Conservation (phyloP, 169 alveolate genomes). For the Cryptosporidium sp. region DNA sequence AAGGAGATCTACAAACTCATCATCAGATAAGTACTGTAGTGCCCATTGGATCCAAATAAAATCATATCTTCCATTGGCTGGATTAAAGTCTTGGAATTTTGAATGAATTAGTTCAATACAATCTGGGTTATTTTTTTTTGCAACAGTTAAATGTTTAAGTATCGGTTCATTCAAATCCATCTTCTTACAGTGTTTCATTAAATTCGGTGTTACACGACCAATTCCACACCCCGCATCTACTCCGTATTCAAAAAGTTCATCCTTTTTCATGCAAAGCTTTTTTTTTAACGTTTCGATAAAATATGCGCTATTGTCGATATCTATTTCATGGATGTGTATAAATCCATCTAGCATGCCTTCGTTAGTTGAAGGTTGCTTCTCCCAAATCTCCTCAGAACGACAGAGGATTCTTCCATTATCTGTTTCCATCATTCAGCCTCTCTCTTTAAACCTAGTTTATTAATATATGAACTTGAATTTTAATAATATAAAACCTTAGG, state of each 20-base stretch:
- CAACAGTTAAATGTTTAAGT: constrained; percentile 31
- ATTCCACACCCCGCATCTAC: constrained; percentile 74
- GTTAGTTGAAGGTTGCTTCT: constrained; percentile 40
- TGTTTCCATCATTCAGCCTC: neutral
- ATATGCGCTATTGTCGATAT: constrained; percentile 25
- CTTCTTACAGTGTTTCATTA: constrained; percentile 31
- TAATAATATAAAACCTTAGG: neutral
- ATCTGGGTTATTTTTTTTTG: constrained; percentile 24
- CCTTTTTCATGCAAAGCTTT: neutral
- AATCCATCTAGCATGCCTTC: constrained; percentile 72
- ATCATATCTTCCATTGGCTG: constrained; percentile 50
- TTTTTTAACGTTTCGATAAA: constrained; percentile 40
- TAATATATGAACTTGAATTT: neutral
- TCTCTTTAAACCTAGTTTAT: neutral
- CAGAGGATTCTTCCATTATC: neutral
- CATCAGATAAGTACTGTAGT: constrained; percentile 42
- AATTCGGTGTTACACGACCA: constrained; percentile 68
- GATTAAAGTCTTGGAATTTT: constrained; percentile 42
- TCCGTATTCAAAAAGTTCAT: constrained; percentile 47
- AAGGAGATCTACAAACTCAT: constrained; percentile 45
- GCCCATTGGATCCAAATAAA: constrained; percentile 76
- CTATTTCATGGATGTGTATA: constrained; percentile 68
- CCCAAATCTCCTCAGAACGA: constrained; percentile 57
- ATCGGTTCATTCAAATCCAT: constrained; percentile 60
- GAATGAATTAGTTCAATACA: constrained; percentile 15